Evolutionary conservation across 805 yeast genomes (phyloP), one percentile per base, ranked within the genome.

Genomic region (Yamadazyma kitorensis): DNA sequence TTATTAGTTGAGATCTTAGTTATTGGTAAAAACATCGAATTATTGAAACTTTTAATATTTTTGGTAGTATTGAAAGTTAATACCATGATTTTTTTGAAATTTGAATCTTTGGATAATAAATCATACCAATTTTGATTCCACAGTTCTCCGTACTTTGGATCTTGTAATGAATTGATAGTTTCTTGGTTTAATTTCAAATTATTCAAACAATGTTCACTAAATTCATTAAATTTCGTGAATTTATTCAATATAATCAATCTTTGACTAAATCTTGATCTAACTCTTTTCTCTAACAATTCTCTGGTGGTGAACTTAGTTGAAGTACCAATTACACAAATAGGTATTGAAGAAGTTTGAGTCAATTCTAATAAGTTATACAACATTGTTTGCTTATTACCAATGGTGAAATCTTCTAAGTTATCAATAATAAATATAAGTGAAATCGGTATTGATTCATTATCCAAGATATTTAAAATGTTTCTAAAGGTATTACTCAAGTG

Each of bases 221-320:
- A 85, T 10, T 65, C 72, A 12, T 37, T 39, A 3, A 47, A 21
- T 2, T 63, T 55, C 1, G 47, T 44, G 0, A 80, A 67, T 31
- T 78, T 78, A 17, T 74, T 74, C 23, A 87, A 64, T 12, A 72
- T 70, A 16, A 88, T 70, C 2, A 83, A 59, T 31, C 95, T 64
- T 52, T 91, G 96, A 12, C 93, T 80, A 55, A 89, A 93, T 44
- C 99, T 65, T 37, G 94, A 82, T 45, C 87, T 74, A 1, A 93
- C 98, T 49, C 99, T 72, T 52, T 91, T 93, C 52, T 93, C 99
- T 29, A 93, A 64, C 47, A 78, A 68, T 47, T 91, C 97, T 31
- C 89, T 68, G 0, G 87, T 72, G 5, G 85, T 86, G 31, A 86
- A 66, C 34, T 82, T 79, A 1, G 89, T 72, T 1, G 94, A 80